Evolutionary conservation across 306 rosid genomes (phyloP), one percentile per base, ranked within the genome.

Genomic region (Cucurbita maxima): DNA sequence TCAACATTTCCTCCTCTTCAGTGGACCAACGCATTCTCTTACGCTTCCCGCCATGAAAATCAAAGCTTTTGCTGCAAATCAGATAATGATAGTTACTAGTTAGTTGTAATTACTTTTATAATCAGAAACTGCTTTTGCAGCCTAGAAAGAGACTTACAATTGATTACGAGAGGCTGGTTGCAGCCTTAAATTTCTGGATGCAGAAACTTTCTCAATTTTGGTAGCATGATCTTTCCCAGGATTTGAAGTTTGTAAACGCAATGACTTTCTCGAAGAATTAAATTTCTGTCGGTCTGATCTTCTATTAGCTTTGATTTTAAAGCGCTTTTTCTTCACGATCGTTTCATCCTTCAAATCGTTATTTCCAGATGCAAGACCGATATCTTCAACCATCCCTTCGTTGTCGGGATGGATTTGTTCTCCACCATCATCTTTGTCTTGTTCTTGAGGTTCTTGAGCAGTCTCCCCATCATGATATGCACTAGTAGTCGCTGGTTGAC

Each of bases 1-100:
- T 81, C 72, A 86, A 64, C 83, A 57, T 79, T 14, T 83, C 60
- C 76, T 83, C 80, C 81, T 86, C 89, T 58, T 86, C 86, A 34
- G 38, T 50, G 16, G 82, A 79, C 89, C 89, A 86, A 4, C 8
- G 8, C n/a, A 60, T 6, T 79, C 79, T 81, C 83, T 18, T 77
- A 10, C 87, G 77, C 81, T 69, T 83, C 51, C 14, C 79, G 37
- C 19, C 10, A 4, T 71, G 69, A 61, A 53, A 11, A 43, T n/a
- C 25, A 75, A 71, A 15, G 8, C 50, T 73, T 60, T 45, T 70
- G 45, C 89, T 83, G 86, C 86, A 77, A 48, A 66, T 16, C 34
- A 60, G 51, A 15, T 38, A 44, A 56, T 37, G n/a, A 52, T 36
- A 52, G 18, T 71, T 40, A 75, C 45, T 36, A 52, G 18, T 71